Percentiles rank a stretch among this genome's conserved stretches.
These are phyloP conservation scores for Acorus gramineus DNA, from an alignment of 106 monocot species.

Conservation along the genomic window DNA sequence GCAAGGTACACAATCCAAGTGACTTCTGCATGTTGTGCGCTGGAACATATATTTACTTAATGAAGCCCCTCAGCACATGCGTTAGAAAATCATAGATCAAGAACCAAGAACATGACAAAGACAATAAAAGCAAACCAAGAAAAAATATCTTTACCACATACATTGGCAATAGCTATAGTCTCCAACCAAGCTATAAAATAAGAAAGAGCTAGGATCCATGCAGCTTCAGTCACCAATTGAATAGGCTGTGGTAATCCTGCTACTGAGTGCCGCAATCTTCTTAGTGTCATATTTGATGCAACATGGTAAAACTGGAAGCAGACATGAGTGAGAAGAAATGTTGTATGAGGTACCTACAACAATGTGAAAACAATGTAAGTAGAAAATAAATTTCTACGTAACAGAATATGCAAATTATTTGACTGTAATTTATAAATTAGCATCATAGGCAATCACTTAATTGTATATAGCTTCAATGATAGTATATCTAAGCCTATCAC, in stretches of 20 bases:
- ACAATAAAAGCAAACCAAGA: no score
- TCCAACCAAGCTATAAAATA: slow-evolving; percentile 97
- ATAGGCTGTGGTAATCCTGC: slow-evolving; percentile 49
- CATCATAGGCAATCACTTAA: no score
- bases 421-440: no score
- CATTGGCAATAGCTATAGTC: slow-evolving; percentile 90
- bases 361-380: neutral
- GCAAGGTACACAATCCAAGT: no score
- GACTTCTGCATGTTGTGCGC: no score
- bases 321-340: slow-evolving; percentile 83
- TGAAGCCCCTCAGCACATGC: no score
- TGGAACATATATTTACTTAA: no score
- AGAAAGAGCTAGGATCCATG: slow-evolving; percentile 74
- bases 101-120: slow-evolving; percentile 1
- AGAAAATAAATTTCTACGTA: no score
- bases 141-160: slow-evolving; percentile 24
- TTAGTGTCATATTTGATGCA: slow-evolving; percentile 70
- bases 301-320: slow-evolving; percentile 90
- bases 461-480: no score
- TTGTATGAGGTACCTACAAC: slow-evolving; percentile 89
- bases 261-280: slow-evolving; percentile 62
- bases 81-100: neutral
- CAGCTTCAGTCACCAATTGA: slow-evolving; percentile 45
- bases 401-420: no score
- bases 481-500: no score